Evolutionary conservation across 2,329 filamentous ascomycete species (phyloP).

Genomic region (Peltaster fructicola): DNA sequence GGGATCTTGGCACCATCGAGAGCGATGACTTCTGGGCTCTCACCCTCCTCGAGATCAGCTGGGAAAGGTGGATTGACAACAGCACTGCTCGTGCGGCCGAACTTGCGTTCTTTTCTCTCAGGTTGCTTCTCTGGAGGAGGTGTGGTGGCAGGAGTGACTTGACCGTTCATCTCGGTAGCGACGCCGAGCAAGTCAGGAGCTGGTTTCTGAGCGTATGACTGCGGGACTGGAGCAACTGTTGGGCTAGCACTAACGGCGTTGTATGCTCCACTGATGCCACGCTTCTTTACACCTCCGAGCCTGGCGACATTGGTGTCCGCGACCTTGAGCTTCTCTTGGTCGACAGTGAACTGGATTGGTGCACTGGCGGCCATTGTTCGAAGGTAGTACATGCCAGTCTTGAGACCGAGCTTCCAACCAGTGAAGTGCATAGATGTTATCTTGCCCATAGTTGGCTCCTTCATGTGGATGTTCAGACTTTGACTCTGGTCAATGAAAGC

Average conservation of each 20-base stretch:
- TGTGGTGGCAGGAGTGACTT: constrained; percentile 48
- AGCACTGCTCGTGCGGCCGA: constrained; percentile 22
- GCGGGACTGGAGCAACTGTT: constrained; percentile 28
- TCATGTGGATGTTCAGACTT: constrained; percentile 98
- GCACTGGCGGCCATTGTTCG: constrained; percentile 92
- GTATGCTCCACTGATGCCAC: constrained; percentile 32
- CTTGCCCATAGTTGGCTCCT: constrained; percentile 98
- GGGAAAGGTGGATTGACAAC: constrained; percentile 52
- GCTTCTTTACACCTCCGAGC: constrained; percentile 49
- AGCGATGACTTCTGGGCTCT: constrained; percentile 60
- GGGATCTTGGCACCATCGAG: constrained; percentile 47
- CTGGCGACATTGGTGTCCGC: constrained; percentile 63
- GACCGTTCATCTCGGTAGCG: constrained; percentile 31
- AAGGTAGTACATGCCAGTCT: constrained; percentile 99
- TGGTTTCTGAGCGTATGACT: constrained; percentile 3
- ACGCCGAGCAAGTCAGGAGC: constrained; percentile 52
- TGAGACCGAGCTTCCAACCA: constrained; percentile 96
- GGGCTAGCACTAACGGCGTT: constrained; percentile 32
- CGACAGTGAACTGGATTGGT: constrained; percentile 97
- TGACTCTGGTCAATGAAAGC: constrained; percentile 98
- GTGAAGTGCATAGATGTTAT: constrained; percentile 99
- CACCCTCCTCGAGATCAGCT: constrained; percentile 59
- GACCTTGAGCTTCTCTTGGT: constrained; percentile 84
- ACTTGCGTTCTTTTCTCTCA: constrained; percentile 27
- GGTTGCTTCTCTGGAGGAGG: constrained; percentile 39